These are phyloP conservation scores for Pichia cabralensis DNA, from an alignment of 805 yeast species.

Conservation along the genomic window DNA sequence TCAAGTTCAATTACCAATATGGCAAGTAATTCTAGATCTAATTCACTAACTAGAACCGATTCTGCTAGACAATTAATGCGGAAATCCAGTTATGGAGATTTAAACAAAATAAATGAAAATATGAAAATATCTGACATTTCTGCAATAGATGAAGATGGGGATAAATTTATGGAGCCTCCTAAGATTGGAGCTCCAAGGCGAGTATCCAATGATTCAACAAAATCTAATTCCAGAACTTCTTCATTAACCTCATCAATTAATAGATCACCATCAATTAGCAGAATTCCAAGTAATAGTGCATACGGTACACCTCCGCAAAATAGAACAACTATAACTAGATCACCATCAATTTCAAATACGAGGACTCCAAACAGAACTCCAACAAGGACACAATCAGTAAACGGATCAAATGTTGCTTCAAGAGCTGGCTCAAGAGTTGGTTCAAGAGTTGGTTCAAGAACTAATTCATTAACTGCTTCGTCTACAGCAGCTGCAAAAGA, in stretches of 20 bases:
- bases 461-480: constrained; percentile 4
- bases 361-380: no score
- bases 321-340: background rate
- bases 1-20: no score
- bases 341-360: background rate
- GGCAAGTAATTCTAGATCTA: constrained; percentile 1
- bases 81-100: background rate
- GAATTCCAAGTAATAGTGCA: no score
- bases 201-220: constrained; percentile 2
- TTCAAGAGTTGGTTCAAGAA: no score
- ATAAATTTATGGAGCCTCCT: constrained; percentile 6
- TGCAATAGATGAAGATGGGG: background rate
- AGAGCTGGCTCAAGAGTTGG: no score
- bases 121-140: background rate
- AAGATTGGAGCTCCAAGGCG: constrained; percentile 3
- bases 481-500: background rate
- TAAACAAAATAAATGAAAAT: no score
- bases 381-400: background rate
- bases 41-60: constrained; percentile 7
- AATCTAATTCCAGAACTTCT: background rate
- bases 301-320: background rate
- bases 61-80: background rate
- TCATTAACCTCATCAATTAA: no score
- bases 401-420: no score
- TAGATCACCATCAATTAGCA: no score